phyloP scores from a whole-genome alignment of 371 early-diverging fungal species.

The Mortierella sp. region DNA sequence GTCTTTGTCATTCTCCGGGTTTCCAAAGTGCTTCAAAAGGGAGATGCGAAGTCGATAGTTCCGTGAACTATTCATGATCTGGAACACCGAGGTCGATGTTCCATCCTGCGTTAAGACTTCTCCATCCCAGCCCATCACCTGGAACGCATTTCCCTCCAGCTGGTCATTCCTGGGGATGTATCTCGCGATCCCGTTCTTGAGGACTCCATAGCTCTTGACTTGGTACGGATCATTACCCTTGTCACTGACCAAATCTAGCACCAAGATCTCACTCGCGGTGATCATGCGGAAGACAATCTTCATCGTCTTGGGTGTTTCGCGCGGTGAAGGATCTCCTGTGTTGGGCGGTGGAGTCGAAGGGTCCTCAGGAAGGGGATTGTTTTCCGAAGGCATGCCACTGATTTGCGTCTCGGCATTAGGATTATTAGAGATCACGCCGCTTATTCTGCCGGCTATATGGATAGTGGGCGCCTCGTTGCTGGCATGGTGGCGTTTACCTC shows the following conservation, averaged over 20 bases:
- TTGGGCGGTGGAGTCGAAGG: not conserved
- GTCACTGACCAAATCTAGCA: conserved; percentile 39
- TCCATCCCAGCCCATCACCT: conserved; percentile 47
- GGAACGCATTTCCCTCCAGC: conserved; percentile 44
- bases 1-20: conserved; percentile 33
- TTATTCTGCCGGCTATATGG: not conserved
- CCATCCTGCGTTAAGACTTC: conserved; percentile 31
- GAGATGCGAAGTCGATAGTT: conserved; percentile 35
- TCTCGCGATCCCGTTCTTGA: conserved; percentile 37
- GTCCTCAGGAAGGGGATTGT: too few species aligned
- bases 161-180: conserved; percentile 42
- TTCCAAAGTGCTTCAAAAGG: conserved; percentile 46
- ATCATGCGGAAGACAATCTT: conserved; percentile 48
- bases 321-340: conserved; percentile 4
- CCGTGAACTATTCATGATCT: not conserved
- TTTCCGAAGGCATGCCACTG: too few species aligned
- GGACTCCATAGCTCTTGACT: conserved; percentile 39
- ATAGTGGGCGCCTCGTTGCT: not conserved
- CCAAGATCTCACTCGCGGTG: conserved; percentile 31
- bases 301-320: not conserved
- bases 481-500: not conserved
- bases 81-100: not conserved
- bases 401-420: too few species aligned
- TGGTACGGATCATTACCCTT: conserved; percentile 36
- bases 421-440: not conserved